Base-by-base conservation (phyloP, 2,329 filamentous ascomycete genomes). In the Zalaria obscura region DNA sequence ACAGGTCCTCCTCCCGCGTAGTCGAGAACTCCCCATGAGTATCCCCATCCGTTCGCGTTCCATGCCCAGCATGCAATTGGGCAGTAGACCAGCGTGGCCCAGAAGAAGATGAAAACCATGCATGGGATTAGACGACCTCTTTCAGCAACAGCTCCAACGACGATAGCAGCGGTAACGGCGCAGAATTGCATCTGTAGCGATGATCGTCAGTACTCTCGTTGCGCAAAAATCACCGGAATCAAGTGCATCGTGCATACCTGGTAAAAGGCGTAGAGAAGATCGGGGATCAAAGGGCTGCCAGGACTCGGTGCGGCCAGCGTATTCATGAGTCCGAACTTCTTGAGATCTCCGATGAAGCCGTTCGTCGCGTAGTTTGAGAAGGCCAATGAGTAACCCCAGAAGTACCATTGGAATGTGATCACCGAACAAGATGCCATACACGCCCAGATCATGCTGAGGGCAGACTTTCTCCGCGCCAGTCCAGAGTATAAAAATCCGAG, bases 401-500 rank as follows among this genome's bases (percentile, higher is more conserved):
- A 95, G 58, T 95, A 96, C 91, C 91, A 98, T 68, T 98, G 91
- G 69, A 98, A 95, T 43, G 84, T 82, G 60, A 95, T 73, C 58
- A 96, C 79, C 38, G 84, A 88, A 59, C 83, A 83, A 37, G 87
- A 91, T 61, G 83, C 89, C 84, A 98, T 93, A 66, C 83, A 87
- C 9, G 89, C 87, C 86, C 88, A 96, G 57, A 98, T 91, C 71
- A 96, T 82, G 49, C 87, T 94, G 35, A 98, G 75, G 27, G 91
- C 91, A 4, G 91, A 96, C 70, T 98, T 98, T 71, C 91, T 78
- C 51, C 91, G 82, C n/a, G 91, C 89, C 51, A 96, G 80, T 51
- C 91, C 91, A 8, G 89, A 95, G 69, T 98, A 98, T 50, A 98
- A 78, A 66, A 98, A 95, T 42, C 86, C 88, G 54, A 98, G 88